These are phyloP conservation scores for Pleurotus sapidus DNA, from an alignment of 768 basidiomycete genomes.

Conservation along the genomic window DNA sequence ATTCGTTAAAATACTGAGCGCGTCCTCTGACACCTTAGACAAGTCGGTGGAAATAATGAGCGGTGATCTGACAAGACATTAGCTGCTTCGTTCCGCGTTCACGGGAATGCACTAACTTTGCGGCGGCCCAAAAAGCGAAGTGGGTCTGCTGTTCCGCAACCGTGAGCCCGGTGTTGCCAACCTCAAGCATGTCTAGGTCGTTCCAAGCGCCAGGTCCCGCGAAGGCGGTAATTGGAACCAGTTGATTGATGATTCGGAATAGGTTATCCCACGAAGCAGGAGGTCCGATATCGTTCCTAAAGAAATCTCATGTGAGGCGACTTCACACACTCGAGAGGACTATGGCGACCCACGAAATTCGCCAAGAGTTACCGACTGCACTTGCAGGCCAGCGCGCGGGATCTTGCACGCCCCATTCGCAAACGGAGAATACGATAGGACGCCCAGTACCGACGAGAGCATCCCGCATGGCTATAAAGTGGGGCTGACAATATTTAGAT, in stretches of 20 bases:
- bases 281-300: slow-evolving; percentile 45
- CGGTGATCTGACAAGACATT: slow-evolving; percentile 28
- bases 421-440: slow-evolving; percentile 50
- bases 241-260: slow-evolving; percentile 48
- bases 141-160: slow-evolving; percentile 41
- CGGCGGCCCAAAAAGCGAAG: slow-evolving; percentile 53
- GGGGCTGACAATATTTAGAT: slow-evolving; percentile 22
- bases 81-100: not conserved
- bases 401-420: slow-evolving; percentile 50
- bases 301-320: not conserved
- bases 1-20: slow-evolving; percentile 38
- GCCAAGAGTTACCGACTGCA: slow-evolving; percentile 47
- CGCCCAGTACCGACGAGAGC: slow-evolving; percentile 41
- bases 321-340: not conserved
- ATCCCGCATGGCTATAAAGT: slow-evolving; percentile 43
- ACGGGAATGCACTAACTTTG: slow-evolving; percentile 28
- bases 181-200: slow-evolving; percentile 52
- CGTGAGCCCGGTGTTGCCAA: slow-evolving; percentile 44
- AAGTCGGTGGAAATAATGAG: slow-evolving; percentile 44
- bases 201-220: slow-evolving; percentile 45
- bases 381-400: slow-evolving; percentile 49
- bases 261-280: slow-evolving; percentile 45
- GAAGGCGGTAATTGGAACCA: slow-evolving; percentile 48
- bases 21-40: slow-evolving; percentile 26
- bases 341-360: slow-evolving; percentile 36